Evolutionary conservation across 208 protist species (phyloP), one percentile per base, ranked within the genome.

Genomic region (Strigomonas culicis): DNA sequence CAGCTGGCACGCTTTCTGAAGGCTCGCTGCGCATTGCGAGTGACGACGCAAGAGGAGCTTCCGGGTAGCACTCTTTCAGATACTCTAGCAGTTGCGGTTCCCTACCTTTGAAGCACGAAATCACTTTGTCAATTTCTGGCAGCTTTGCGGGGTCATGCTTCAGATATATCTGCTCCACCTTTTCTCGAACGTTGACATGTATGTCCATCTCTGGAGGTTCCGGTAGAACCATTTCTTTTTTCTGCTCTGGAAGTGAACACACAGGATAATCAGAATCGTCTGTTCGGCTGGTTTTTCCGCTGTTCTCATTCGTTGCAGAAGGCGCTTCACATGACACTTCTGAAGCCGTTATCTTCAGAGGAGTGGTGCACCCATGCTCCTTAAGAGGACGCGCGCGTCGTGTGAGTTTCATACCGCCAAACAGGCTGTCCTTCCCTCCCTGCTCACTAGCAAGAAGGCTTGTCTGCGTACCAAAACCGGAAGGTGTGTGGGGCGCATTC

Each of bases 1-100:
- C 39, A 4, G 13, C 39, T 4, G 3, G 39, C 39, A 44, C 39
- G 19, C 13, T 15, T 44, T 44, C 13, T 2, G 39, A 44, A 44
- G 39, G 1, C 13, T 44, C 39, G 39, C 3, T 1, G 1, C 39
- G 4, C 39, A 10, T 39, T 10, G 32, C 10, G 32, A 15, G 39
- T 4, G 39, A 44, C 39, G 15, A 1, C 4, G 39, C 8, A 4
- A 24, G 4, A 10, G 79, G 71, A 51, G 81, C 80, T 25, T 74
- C 67, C 2, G 77, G 77, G 66, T 86, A 86, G 21, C 66, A 66
- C 53, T 63, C 24, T 17, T 72, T 69, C 11, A 92, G 60, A n/a
- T 63, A 39, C 0, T 36, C n/a, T 34, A 92, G 84, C 2, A 87
- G 69, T 44, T 82, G 51, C 13, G 77, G 67, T 50, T 87, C 74